These are phyloP conservation scores for Zasmidium citrigriseum DNA, from an alignment of 2,329 filamentous ascomycete species.

Conservation along the genomic window DNA sequence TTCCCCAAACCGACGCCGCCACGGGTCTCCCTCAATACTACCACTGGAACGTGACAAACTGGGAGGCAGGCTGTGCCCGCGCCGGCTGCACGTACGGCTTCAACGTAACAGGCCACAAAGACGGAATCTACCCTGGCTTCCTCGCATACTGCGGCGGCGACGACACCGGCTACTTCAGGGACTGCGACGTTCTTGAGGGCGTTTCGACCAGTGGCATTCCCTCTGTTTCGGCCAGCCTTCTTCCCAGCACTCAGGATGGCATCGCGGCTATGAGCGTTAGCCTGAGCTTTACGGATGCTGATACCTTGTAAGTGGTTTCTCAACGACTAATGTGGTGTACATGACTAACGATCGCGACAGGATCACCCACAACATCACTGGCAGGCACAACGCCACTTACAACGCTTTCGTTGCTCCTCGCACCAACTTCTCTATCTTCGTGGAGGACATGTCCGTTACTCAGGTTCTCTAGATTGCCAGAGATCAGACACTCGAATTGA, in stretches of 20 bases:
- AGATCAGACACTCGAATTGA: too few relatives aligned
- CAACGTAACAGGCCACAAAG: conserved; percentile 10
- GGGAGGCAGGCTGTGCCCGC: conserved; percentile 12
- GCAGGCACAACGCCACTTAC: conserved; percentile 9
- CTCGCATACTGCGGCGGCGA: conserved; percentile 12
- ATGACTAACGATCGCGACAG: not conserved
- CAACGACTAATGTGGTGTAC: not conserved
- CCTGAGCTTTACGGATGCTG: conserved; percentile 10
- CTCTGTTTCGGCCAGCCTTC: conserved; percentile 6
- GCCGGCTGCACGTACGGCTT: conserved; percentile 16
- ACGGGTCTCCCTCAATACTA: conserved; percentile 7
- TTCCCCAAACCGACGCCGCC: not conserved
- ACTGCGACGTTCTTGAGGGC: conserved; percentile 11
- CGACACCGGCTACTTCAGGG: conserved; percentile 15
- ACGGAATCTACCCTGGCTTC: conserved; percentile 9
- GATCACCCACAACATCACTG: conserved; percentile 12
- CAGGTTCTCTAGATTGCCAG: not conserved
- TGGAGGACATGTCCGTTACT: not conserved
- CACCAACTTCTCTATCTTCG: conserved; percentile 6
- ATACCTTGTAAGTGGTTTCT: conserved; percentile 4
- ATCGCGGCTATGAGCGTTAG: conserved; percentile 13
- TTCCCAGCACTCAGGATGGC: not conserved
- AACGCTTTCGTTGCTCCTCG: conserved; percentile 15
- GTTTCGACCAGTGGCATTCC: conserved; percentile 7
- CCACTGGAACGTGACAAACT: conserved; percentile 10